Evolutionary conservation across 345 rosid species (phyloP).

Genomic region (Citropsis articulata): DNA sequence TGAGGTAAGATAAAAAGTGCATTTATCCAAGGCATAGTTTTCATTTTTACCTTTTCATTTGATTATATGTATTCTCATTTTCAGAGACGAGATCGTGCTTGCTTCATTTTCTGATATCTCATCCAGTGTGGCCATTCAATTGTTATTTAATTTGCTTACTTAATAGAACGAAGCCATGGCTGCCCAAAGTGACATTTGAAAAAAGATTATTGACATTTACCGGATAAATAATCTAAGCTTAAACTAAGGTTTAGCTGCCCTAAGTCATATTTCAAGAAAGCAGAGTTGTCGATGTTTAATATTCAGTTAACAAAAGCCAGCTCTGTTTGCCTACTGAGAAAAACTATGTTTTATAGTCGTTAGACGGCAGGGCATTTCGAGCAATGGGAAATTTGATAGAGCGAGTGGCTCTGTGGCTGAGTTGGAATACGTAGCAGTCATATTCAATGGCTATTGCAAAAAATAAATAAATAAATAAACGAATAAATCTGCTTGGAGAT

Average conservation of each 20-base stretch:
- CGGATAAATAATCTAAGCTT: neutral
- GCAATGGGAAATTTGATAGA: neutral
- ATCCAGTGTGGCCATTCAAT: neutral
- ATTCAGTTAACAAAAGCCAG: too few relatives aligned
- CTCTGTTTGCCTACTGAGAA: neutral
- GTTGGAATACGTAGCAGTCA: neutral
- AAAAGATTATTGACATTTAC: neutral
- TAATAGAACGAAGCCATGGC: neutral
- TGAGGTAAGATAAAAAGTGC: neutral
- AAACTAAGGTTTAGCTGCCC: too few relatives aligned
- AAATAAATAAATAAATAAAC: too few relatives aligned
- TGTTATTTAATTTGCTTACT: too few relatives aligned
- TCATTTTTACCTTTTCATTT: neutral
- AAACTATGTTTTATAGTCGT: neutral
- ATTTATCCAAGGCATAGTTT: neutral
- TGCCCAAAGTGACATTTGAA: neutral
- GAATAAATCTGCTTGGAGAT: neutral
- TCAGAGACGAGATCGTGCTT: neutral
- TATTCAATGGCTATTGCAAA: neutral
- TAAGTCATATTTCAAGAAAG: too few relatives aligned
- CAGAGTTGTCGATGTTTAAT: too few relatives aligned
- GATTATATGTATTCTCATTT: neutral
- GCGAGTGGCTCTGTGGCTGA: neutral
- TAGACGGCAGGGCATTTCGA: neutral
- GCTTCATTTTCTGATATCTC: neutral